These are phyloP conservation scores for Aspergillus sp. DNA, from an alignment of 2,329 filamentous ascomycete species.

Conservation along the genomic window DNA sequence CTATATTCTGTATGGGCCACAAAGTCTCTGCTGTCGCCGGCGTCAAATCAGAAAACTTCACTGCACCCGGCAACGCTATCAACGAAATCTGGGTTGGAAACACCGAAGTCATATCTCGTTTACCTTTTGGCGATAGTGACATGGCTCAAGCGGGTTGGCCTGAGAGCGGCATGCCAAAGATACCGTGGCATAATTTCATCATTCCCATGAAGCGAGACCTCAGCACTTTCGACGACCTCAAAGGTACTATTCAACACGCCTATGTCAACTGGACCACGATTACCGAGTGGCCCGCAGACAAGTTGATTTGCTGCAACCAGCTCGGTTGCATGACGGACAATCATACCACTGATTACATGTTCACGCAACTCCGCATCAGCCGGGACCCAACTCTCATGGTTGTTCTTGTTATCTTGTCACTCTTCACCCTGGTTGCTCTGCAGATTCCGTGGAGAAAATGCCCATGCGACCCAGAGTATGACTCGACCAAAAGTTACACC, in stretches of 20 bases:
- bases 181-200: conserved; percentile 46
- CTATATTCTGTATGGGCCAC: conserved; percentile 35
- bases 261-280: neutral
- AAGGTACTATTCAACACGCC: neutral
- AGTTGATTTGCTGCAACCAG: conserved; percentile 1
- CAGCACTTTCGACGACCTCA: neutral
- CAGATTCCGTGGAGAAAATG: neutral
- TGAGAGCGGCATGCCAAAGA: conserved; percentile 38
- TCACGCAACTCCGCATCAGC: neutral
- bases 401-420: neutral
- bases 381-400: neutral
- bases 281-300: neutral
- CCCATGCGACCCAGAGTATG: neutral
- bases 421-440: neutral
- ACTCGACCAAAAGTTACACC: neutral
- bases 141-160: conserved; percentile 44
- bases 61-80: conserved; percentile 41
- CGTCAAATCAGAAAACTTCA: conserved; percentile 41
- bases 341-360: neutral
- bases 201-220: conserved; percentile 38
- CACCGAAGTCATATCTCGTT: conserved; percentile 43
- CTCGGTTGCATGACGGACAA: neutral
- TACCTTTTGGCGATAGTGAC: conserved; percentile 45
- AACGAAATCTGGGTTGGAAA: conserved; percentile 45
- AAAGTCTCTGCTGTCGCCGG: conserved; percentile 40